Evolutionary conservation across 75 land plant genomes (phyloP).

Genomic region (Pinus tabuliformis): DNA sequence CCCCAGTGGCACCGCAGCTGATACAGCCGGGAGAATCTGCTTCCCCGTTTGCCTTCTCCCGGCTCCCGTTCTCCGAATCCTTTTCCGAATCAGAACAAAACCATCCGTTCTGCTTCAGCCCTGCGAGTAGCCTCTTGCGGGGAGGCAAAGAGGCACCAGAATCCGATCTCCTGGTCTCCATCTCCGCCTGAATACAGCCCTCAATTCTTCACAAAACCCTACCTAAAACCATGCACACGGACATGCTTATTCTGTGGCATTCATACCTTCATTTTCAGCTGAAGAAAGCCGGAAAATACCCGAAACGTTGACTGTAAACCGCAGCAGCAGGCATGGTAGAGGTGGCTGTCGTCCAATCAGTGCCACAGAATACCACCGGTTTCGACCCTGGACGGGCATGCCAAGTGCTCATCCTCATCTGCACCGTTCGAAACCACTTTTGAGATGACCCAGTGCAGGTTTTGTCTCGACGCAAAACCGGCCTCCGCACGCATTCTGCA

Average conservation of each 20-base stretch:
- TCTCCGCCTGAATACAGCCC: neutral
- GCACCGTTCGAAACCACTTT: neutral
- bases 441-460: neutral
- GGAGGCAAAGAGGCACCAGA: conserved; percentile 16
- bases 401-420: neutral
- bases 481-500: too few species aligned
- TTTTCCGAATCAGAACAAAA: neutral
- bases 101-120: conserved; percentile 17
- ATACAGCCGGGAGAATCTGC: neutral
- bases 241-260: too few species aligned
- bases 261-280: neutral
- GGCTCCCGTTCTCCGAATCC: neutral
- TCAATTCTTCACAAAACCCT: neutral
- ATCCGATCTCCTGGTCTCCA: conserved; percentile 9
- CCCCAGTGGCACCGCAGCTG: neutral
- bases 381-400: neutral
- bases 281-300: neutral
- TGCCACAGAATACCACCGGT: neutral
- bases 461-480: neutral
- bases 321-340: too few species aligned
- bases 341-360: conserved; percentile 1
- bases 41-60: conserved; percentile 1
- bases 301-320: neutral
- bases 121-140: conserved; percentile 23
- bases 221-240: neutral